Conservation (phyloP, 2,329 filamentous ascomycete species). For the Exophiala aquamarina region DNA sequence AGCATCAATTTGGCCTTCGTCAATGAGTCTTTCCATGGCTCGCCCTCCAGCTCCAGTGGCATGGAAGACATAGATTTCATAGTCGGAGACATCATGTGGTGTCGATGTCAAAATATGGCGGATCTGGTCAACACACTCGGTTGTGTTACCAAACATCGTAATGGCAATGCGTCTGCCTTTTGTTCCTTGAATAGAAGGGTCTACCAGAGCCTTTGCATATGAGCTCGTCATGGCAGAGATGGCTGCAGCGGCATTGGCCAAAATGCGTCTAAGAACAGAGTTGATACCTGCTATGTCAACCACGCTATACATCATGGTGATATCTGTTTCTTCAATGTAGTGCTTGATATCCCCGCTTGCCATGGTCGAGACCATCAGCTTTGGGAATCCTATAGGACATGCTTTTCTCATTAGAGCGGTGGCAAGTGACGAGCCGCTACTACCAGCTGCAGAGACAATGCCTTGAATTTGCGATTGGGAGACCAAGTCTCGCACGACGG, state of each 20-base stretch:
- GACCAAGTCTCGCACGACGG: constrained; percentile 43
- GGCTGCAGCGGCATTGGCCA: constrained; percentile 63
- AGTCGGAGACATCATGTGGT: constrained; percentile 31
- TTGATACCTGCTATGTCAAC: constrained; percentile 70
- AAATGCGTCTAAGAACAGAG: constrained; percentile 55
- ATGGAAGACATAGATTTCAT: constrained; percentile 67
- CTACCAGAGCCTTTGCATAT: constrained; percentile 34
- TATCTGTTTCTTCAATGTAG: constrained; percentile 67
- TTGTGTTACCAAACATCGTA: constrained; percentile 76
- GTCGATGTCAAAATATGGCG: constrained; percentile 34
- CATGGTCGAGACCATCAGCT: constrained; percentile 69
- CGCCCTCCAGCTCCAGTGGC: constrained; percentile 68
- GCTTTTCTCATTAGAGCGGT: constrained; percentile 61
- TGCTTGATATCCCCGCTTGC: constrained; percentile 65
- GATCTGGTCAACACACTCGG: constrained; percentile 60
- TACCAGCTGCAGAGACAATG: constrained; percentile 62
- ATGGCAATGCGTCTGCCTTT: constrained; percentile 57
- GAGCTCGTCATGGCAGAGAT: constrained; percentile 59
- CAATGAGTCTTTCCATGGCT: constrained; percentile 66
- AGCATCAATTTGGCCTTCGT: constrained; percentile 60
- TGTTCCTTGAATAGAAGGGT: constrained; percentile 7
- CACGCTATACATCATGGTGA: constrained; percentile 69
- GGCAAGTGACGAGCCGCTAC: constrained; percentile 61
- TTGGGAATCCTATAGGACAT: constrained; percentile 64
- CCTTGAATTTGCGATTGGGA: constrained; percentile 49